Conservation (phyloP, 805 yeast genomes). For the Komagataella pseudopastoris region DNA sequence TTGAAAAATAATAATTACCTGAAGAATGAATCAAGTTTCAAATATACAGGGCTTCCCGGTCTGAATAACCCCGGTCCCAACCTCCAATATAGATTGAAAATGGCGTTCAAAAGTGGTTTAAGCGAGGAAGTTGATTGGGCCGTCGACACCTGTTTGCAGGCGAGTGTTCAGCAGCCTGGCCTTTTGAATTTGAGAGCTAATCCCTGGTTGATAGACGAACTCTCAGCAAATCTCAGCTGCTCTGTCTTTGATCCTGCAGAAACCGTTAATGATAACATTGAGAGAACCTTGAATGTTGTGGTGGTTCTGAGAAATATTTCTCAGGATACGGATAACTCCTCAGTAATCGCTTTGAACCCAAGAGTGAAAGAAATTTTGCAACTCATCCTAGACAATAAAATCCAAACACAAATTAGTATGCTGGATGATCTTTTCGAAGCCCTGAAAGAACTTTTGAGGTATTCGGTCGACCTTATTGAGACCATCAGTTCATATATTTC, state of each 20-base stretch:
- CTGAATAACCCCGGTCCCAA: constrained; percentile 40
- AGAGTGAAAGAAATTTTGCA: constrained; percentile 22
- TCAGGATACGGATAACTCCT: constrained; percentile 77
- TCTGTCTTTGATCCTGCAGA: constrained; percentile 2
- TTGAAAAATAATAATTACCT: constrained; percentile 15
- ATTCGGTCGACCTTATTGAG: constrained; percentile 71
- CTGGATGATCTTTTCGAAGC: constrained; percentile 16
- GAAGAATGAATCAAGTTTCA: constrained; percentile 16
- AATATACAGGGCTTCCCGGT: constrained; percentile 18
- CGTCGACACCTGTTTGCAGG: constrained; percentile 35
- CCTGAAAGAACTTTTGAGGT: constrained; percentile 46
- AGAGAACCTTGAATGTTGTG: constrained; percentile 28
- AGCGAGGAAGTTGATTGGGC: constrained; percentile 65
- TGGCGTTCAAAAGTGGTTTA: constrained; percentile 57
- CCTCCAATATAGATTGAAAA: constrained; percentile 47
- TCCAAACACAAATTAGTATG: constrained; percentile 13
- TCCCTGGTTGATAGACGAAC: constrained; percentile 26
- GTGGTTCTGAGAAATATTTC: constrained; percentile 69
- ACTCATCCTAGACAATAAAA: constrained; percentile 22
- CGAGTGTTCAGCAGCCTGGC: constrained; percentile 25
- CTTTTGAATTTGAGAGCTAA: constrained; percentile 26
- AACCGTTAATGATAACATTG: constrained; percentile 3
- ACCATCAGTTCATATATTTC: constrained; percentile 72
- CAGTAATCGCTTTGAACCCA: constrained; percentile 46
- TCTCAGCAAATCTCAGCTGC: constrained; percentile 19